phyloP scores from a whole-genome alignment of 202 grass and related monocot genomes.

The Saccharum hybrid region DNA sequence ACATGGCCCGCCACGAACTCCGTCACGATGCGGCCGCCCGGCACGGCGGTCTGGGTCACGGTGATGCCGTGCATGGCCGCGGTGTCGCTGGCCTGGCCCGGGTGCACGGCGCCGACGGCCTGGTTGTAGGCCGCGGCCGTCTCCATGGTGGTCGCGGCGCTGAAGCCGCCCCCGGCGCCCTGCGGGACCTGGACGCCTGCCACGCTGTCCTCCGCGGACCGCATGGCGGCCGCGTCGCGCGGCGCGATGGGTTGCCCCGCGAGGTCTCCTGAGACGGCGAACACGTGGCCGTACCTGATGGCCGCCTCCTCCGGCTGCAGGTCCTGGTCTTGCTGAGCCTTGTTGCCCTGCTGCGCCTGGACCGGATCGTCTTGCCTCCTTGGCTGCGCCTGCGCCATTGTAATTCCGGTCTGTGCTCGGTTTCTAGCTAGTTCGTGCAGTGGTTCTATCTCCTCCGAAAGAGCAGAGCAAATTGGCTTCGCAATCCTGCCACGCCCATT shows the following conservation, averaged over 20 bases:
- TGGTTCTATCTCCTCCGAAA: neutral
- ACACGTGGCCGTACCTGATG: constrained; percentile 67
- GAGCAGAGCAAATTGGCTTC: too few relatives aligned
- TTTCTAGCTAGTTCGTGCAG: neutral
- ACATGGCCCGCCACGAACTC: constrained; percentile 74
- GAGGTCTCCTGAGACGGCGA: constrained; percentile 53
- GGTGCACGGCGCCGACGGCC: constrained; percentile 45
- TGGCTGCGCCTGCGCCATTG: constrained; percentile 59
- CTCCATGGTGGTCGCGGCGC: constrained; percentile 61
- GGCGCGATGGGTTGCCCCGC: constrained; percentile 55
- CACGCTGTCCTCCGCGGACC: constrained; percentile 52
- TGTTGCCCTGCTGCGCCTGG: neutral
- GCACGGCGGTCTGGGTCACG: constrained; percentile 59
- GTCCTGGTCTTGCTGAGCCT: neutral
- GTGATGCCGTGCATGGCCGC: constrained; percentile 46
- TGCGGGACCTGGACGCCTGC: constrained; percentile 47
- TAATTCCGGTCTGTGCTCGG: neutral
- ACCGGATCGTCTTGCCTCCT: constrained; percentile 21
- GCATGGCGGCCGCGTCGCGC: constrained; percentile 63
- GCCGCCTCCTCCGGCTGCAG: constrained; percentile 18
- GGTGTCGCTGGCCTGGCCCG: constrained; percentile 54
- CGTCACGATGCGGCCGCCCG: constrained; percentile 57
- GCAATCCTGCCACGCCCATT: neutral
- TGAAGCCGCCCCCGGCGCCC: constrained; percentile 38
- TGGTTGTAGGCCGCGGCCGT: constrained; percentile 62